phyloP scores from a whole-genome alignment of 257 asterid genomes.

The Rehmannia glutinosa region DNA sequence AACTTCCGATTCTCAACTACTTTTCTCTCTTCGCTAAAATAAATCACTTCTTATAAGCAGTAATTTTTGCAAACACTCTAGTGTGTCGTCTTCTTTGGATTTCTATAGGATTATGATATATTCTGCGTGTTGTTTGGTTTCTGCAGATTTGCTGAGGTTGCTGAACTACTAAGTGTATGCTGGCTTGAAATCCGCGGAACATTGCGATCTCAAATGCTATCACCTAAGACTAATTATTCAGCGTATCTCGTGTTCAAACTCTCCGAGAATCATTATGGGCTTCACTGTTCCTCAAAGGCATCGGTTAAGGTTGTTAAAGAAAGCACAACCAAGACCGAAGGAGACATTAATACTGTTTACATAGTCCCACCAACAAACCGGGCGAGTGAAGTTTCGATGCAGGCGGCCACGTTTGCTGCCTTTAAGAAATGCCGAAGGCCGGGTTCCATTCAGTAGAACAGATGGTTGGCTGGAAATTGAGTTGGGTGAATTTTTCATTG shows the following conservation, averaged over 20 bases:
- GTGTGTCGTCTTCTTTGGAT: too few relatives aligned
- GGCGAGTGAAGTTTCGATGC: too few relatives aligned
- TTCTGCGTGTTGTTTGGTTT: neutral
- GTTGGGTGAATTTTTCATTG: conserved; percentile 27
- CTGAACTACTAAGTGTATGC: conserved; percentile 25
- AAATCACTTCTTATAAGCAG: too few relatives aligned
- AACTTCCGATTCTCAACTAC: too few relatives aligned
- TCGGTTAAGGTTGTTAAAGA: too few relatives aligned
- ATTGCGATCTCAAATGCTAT: conserved; percentile 15
- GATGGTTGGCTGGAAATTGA: conserved; percentile 35
- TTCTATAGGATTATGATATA: too few relatives aligned
- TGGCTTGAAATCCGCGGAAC: conserved; percentile 45
- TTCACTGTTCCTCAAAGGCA: too few relatives aligned
- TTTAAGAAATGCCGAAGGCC: neutral
- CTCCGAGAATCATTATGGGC: too few relatives aligned
- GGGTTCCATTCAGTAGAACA: neutral
- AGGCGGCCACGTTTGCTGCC: neutral
- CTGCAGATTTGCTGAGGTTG: conserved; percentile 57
- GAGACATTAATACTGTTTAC: neutral
- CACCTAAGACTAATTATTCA: conserved; percentile 21
- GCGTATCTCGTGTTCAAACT: conserved; percentile 29
- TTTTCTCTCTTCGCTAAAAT: too few relatives aligned
- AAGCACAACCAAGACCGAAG: neutral
- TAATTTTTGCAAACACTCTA: too few relatives aligned
- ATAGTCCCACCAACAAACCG: conserved; percentile 9